These are phyloP conservation scores for Starmerella khaoyaiensis DNA, from an alignment of 805 yeast species.

Conservation along the genomic window DNA sequence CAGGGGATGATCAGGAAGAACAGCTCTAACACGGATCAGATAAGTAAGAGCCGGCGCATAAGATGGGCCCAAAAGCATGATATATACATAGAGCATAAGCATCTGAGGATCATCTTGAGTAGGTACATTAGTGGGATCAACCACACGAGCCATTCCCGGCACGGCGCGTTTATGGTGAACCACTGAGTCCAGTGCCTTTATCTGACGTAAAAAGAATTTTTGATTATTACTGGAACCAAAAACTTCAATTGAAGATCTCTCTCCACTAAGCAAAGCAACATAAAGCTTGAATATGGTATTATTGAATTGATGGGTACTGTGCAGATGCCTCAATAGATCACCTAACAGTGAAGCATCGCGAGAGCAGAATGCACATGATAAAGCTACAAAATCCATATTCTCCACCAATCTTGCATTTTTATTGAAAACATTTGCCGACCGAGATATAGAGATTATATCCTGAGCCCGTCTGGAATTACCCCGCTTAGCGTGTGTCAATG, in stretches of 20 bases:
- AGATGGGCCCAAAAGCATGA: conserved; percentile 69
- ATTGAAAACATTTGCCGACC: conserved; percentile 62
- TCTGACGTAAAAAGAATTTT: conserved; percentile 75
- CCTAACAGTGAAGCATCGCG: conserved; percentile 44
- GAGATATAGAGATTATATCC: conserved; percentile 59
- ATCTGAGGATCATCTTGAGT: conserved; percentile 43
- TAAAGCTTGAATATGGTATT: conserved; percentile 55
- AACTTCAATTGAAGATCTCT: conserved; percentile 43
- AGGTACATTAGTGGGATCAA: conserved; percentile 11
- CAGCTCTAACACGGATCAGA: conserved; percentile 53
- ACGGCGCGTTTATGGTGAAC: conserved; percentile 38
- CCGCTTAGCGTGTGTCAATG: conserved; percentile 50
- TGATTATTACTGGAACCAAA: conserved; percentile 75
- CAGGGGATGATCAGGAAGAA: conserved; percentile 64
- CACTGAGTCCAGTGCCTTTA: conserved; percentile 75
- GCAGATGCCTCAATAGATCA: conserved; percentile 46
- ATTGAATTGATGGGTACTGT: conserved; percentile 63
- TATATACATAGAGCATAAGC: conserved; percentile 63
- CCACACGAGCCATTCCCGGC: conserved; percentile 65
- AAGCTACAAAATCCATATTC: conserved; percentile 48
- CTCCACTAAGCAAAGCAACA: conserved; percentile 42
- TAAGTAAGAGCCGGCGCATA: conserved; percentile 74
- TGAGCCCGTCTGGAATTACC: conserved; percentile 51
- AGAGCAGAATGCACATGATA: conserved; percentile 41
- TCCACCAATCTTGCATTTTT: conserved; percentile 50